Evolutionary conservation across 2,329 filamentous ascomycete genomes (phyloP).

Genomic region (Sporothrix protearum): DNA sequence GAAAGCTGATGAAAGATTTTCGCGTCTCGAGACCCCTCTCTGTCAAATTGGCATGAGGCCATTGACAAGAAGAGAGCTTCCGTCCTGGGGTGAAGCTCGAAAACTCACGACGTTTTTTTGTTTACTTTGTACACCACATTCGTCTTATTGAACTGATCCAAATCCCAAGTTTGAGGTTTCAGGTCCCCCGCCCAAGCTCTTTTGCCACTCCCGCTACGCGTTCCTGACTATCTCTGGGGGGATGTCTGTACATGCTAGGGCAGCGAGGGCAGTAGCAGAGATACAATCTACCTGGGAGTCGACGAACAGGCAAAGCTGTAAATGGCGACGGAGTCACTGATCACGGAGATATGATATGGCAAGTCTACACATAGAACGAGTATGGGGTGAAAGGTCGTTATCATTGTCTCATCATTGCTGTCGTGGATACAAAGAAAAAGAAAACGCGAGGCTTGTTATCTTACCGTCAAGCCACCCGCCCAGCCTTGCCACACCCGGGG

Average conservation of each 20-base stretch:
- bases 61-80: background rate
- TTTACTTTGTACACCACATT: background rate
- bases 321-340: background rate
- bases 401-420: background rate
- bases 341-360: background rate
- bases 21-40: background rate
- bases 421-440: background rate
- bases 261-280: background rate
- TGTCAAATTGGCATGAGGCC: background rate
- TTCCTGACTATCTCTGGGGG: constrained; percentile 17
- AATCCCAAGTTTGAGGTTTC: background rate
- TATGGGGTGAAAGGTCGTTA: background rate
- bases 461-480: background rate
- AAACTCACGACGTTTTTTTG: background rate
- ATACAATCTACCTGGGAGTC: background rate
- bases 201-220: background rate
- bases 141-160: no score
- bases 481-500: background rate
- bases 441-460: background rate
- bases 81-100: background rate
- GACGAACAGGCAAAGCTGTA: background rate
- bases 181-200: background rate
- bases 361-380: background rate
- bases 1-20: background rate
- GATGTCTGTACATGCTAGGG: background rate